Evolutionary conservation across 140 eudicot genomes (phyloP).

Genomic region (Cichorium intybus): DNA sequence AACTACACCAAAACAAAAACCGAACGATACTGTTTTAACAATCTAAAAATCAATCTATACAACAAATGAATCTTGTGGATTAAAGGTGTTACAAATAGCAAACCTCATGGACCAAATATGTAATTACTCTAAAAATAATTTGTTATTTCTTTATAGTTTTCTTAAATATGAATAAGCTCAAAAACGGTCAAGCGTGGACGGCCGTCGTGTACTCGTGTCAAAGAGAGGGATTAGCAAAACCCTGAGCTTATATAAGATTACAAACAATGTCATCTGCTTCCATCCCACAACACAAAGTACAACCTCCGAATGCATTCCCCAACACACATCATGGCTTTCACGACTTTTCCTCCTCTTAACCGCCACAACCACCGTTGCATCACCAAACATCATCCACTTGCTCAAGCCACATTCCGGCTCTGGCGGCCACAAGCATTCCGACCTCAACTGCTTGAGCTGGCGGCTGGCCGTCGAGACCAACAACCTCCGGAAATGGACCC

Average conservation of each 20-base stretch:
- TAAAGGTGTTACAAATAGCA: no score
- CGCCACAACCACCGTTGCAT: slow-evolving; percentile 10
- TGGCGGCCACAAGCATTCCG: slow-evolving; percentile 26
- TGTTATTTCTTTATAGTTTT: no score
- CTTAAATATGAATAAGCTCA: no score
- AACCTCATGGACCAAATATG: no score
- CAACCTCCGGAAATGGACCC: slow-evolving; percentile 35
- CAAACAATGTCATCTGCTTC: background rate
- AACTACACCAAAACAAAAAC: no score
- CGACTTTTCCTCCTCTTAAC: background rate
- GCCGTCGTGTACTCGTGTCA: no score
- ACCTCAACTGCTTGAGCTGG: slow-evolving; percentile 58
- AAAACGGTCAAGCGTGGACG: no score
- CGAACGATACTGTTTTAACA: no score
- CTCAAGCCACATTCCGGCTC: slow-evolving; percentile 45
- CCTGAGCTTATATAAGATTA: slow-evolving; percentile 1
- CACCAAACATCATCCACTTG: slow-evolving; percentile 26
- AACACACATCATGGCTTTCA: slow-evolving; percentile 4
- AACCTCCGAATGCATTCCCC: background rate
- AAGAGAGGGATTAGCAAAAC: background rate
- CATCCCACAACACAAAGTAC: background rate
- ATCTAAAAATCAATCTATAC: no score
- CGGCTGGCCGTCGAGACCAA: slow-evolving; percentile 55
- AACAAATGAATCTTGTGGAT: no score
- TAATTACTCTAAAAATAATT: no score